Percentiles rank a stretch among this genome's conserved stretches.
phyloP scores from a whole-genome alignment of 148 eudicot species.

The Fagopyrum homotropicum region DNA sequence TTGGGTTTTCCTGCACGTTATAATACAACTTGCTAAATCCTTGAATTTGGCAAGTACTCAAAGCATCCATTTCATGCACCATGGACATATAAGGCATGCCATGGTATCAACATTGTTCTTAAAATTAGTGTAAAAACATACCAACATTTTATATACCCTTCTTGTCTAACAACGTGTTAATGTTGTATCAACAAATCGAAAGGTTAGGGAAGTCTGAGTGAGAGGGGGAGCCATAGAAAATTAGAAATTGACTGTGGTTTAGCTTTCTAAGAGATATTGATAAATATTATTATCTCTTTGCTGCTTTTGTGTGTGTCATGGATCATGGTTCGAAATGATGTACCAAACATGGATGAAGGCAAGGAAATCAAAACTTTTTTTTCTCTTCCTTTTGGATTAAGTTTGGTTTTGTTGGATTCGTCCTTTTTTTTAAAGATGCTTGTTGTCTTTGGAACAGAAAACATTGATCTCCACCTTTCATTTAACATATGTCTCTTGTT shows the following conservation, averaged over 20 bases:
- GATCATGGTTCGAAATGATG: not conserved
- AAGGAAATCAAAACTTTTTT: not conserved
- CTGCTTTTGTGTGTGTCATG: not conserved
- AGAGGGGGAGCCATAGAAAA: not conserved
- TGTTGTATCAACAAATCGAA: not conserved
- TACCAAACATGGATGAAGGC: not conserved
- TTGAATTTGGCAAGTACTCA: not conserved
- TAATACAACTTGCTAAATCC: not conserved
- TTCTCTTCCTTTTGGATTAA: not conserved
- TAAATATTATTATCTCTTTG: not conserved
- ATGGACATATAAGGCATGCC: not conserved
- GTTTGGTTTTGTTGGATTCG: not conserved
- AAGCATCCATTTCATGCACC: not conserved
- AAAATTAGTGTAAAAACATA: not conserved
- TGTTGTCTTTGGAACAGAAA: not conserved
- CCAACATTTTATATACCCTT: not conserved
- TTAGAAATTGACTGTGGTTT: not conserved
- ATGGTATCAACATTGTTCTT: not conserved
- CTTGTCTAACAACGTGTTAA: not conserved
- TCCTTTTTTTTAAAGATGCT: not conserved
- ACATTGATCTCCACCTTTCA: not conserved
- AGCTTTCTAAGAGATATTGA: not conserved
- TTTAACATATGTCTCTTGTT: slow-evolving; percentile 1
- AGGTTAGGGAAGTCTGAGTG: not conserved
- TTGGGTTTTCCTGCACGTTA: not conserved